Evolutionary conservation across 768 basidiomycete genomes (phyloP), one percentile per base, ranked within the genome.

Genomic region (Tephrocybe sp.): DNA sequence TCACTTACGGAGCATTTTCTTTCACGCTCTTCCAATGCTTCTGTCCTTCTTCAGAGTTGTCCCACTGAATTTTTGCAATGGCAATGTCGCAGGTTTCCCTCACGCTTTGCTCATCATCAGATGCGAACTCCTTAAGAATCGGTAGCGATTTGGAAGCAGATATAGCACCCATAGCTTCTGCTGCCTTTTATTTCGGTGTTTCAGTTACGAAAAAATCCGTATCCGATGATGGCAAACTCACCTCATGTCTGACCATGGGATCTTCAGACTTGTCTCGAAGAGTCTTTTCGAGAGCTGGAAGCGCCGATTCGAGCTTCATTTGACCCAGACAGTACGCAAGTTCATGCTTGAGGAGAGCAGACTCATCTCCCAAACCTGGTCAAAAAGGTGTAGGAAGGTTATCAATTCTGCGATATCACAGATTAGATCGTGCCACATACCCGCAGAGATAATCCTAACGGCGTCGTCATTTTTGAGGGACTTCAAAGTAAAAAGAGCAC

Each of bases 1-100:
- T 31, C 13, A 30, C 76, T 23, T 57, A 82, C 81, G 69, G 72
- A 6, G 64, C 60, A 29, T 59, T 57, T 29, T 70, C 65, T 11
- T 66, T 64, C 29, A 61, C 56, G 12, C 48, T 62, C 19, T 61
- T 57, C 33, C 65, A 49, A 56, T 84, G 75, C 50, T 64, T 74
- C 58, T 70, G 72, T 4, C 86, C 86, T 60, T 91, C 87, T 52
- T 84, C 80, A 15, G 87, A 88, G 57, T 82, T 77, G 56, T 97
- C 93, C 87, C 89, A 98, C 60, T 90, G 79, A 50, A 99, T 94
- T 76, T 93, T 97, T 5, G 84, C 91, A 34, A 98, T 79, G 1
- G 97, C 97, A 53, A 99, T 94, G 69, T 98, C 93, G 67, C 94
- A 97, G 0, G 97, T 99, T 72, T 99, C 97, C 29, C 93, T 79